Evolutionary conservation across 23 red algal genomes (phyloP).

Genomic region (Gracilaria gracilis): DNA sequence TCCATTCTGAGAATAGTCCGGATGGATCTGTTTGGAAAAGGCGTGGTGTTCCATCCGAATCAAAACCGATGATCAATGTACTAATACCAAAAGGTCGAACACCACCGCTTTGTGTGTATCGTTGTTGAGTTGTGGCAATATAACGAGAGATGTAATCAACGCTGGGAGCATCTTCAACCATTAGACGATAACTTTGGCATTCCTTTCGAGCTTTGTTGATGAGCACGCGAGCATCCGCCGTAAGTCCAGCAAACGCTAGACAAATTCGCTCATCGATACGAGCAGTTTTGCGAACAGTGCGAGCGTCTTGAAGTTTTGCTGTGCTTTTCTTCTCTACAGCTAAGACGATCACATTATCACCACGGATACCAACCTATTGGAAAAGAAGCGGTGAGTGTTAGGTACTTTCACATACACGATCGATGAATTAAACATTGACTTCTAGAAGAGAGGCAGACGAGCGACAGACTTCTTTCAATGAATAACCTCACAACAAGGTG

Average conservation of each 20-base stretch:
- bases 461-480: no score
- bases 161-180: constrained; percentile 97
- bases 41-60: constrained; percentile 87
- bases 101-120: constrained; percentile 97
- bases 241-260: constrained; percentile 97
- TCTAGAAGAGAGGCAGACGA: neutral
- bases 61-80: constrained; percentile 97
- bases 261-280: constrained; percentile 90
- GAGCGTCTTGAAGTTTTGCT: constrained; percentile 97
- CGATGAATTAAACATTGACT: neutral
- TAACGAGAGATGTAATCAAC: constrained; percentile 98
- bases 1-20: constrained; percentile 97
- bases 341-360: constrained; percentile 83
- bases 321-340: constrained; percentile 95
- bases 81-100: constrained; percentile 97
- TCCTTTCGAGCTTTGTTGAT: constrained; percentile 95
- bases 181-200: constrained; percentile 97
- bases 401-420: neutral
- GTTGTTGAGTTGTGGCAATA: constrained; percentile 93
- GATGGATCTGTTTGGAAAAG: constrained; percentile 99
- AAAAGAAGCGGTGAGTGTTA: neutral
- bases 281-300: constrained; percentile 95
- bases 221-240: constrained; percentile 95
- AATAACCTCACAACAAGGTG: neutral
- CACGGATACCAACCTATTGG: constrained; percentile 84